Evolutionary conservation across 192 early-diverging fungal species (phyloP), one percentile per base, ranked within the genome.

Genomic region (Spizellomyces sp.): DNA sequence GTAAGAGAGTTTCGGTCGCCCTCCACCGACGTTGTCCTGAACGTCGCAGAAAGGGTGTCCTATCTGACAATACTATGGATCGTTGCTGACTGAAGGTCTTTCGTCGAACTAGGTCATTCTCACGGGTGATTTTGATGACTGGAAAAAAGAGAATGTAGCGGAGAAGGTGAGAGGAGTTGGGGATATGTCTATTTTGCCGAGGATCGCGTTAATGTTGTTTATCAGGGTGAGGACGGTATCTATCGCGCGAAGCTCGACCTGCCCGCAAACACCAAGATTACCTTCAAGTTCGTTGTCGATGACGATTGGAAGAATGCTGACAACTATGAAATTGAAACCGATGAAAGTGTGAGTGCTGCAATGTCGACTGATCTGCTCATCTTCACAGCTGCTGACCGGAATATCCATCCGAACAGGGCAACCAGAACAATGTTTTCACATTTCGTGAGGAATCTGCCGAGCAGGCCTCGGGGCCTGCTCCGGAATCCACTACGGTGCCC

Each of bases 41-140:
- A 42, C 4, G 44, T 9, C 36, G 15, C 15, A 65, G 19, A 45
- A 10, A 5, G 21, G 63, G 42, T 10, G 12, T 36, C 46, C 15
- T 10, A 47, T 45, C 46, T 1, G 1, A 9, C 12, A 2, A 10
- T 47, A 17, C 63, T 12, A 9, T 0, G 0, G 52, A 15, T 68
- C 10, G 22, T 43, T 36, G 21, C 58, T 42, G 14, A 14, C 52
- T 67, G 21, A 60, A n/a, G 15, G 14, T 67, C 42, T 19, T 55
- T 67, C 4, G 15, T 61, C 46, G 64, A 66, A 57, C 27, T 36
- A 88, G 74, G 66, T 79, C 77, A 61, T 70, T 75, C 67, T 90
- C 80, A 74, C 80, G 81, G 19, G 78, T 80, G 9, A 86, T 86
- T 69, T 86, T 67, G 55, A 17, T 63, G 64, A 74, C 63, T 74